Conservation (phyloP, 257 asterid genomes). For the Forsythia suspensa region DNA sequence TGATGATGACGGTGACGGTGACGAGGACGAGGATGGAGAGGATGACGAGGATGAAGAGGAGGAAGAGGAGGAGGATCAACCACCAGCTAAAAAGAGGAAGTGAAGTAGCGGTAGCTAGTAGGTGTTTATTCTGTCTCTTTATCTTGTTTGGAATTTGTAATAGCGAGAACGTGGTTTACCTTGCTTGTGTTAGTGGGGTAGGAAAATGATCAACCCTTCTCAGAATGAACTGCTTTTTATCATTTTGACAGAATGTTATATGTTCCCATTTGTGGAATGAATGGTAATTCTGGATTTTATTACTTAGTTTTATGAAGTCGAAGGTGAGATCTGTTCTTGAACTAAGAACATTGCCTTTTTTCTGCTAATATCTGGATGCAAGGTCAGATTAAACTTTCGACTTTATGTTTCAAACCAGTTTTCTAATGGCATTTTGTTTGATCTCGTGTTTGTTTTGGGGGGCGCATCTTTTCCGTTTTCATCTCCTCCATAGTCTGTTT, state of each 20-base stretch:
- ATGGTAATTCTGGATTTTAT: slow-evolving; percentile 29
- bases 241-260: slow-evolving; percentile 38
- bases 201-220: slow-evolving; percentile 40
- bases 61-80: slow-evolving; percentile 75
- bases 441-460: too few relatives aligned
- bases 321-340: neutral
- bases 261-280: slow-evolving; percentile 34
- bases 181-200: slow-evolving; percentile 43
- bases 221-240: slow-evolving; percentile 25
- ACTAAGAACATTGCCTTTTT: neutral
- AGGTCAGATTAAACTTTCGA: too few relatives aligned
- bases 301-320: neutral
- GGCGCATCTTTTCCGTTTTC: too few relatives aligned
- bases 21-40: slow-evolving; percentile 38
- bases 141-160: slow-evolving; percentile 54
- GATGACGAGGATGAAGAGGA: slow-evolving; percentile 50
- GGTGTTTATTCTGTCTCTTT: slow-evolving; percentile 33
- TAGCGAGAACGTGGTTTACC: slow-evolving; percentile 41
- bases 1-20: slow-evolving; percentile 38
- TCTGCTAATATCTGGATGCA: too few relatives aligned
- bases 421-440: too few relatives aligned
- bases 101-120: slow-evolving; percentile 33
- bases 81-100: slow-evolving; percentile 90
- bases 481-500: too few relatives aligned
- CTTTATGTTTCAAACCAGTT: too few relatives aligned